phyloP scores from a whole-genome alignment of 768 basidiomycete species.

The Astraeus odoratus region DNA sequence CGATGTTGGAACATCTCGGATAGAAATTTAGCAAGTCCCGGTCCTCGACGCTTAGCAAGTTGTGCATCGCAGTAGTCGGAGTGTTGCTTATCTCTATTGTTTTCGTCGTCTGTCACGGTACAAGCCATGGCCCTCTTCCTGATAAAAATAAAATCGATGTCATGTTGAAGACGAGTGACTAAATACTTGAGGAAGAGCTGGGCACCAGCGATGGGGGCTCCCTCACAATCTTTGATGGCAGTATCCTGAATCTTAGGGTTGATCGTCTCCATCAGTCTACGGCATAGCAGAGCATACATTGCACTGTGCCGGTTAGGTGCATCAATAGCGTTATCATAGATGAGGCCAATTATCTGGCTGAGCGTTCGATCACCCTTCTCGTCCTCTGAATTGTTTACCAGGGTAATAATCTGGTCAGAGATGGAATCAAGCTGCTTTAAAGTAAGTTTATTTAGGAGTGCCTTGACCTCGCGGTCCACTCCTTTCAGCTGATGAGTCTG shows the following conservation, averaged over 20 bases:
- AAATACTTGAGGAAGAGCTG: constrained; percentile 96
- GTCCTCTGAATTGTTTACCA: constrained; percentile 90
- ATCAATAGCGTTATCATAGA: constrained; percentile 96
- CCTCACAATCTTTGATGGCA: constrained; percentile 71
- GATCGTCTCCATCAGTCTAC: constrained; percentile 94
- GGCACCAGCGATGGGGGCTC: constrained; percentile 87
- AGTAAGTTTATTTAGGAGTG: constrained; percentile 89
- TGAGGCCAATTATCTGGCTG: constrained; percentile 91
- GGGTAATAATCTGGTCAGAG: constrained; percentile 88
- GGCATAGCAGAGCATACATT: constrained; percentile 94
- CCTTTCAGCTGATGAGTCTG: constrained; percentile 72
- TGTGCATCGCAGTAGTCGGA: constrained; percentile 94
- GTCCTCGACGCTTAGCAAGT: constrained; percentile 95
- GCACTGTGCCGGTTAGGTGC: constrained; percentile 93
- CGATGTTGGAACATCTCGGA: constrained; percentile 97
- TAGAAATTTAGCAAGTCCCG: constrained; percentile 96
- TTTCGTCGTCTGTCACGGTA: constrained; percentile 72
- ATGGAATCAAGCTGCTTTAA: constrained; percentile 96
- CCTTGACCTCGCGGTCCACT: constrained; percentile 90
- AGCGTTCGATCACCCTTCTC: constrained; percentile 92
- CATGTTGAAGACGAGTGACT: constrained; percentile 92
- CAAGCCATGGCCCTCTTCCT: constrained; percentile 83
- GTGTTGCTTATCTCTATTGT: constrained; percentile 55
- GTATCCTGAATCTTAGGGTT: constrained; percentile 85
- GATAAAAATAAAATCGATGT: constrained; percentile 95